A percentile compares a stretch with the other conserved stretches of the same genome.
Evolutionary conservation across 306 rosid species (phyloP).

Genomic region (Sophora flavescens): DNA sequence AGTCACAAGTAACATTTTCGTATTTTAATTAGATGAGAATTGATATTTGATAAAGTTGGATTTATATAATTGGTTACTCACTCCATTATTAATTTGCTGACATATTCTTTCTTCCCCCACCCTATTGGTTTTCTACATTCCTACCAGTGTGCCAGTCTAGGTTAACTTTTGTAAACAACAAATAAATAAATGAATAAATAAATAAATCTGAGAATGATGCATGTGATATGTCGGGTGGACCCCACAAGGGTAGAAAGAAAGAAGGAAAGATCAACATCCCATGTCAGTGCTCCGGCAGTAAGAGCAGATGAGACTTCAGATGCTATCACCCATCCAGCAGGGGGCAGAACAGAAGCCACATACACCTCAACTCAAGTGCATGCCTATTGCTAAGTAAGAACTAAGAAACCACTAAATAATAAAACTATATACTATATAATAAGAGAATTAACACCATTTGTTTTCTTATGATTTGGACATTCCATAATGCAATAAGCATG

Average conservation of each 20-base stretch:
- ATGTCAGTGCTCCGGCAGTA: constrained; percentile 47
- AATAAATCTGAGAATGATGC: constrained; percentile 41
- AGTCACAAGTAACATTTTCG: too few species aligned
- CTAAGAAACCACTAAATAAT: not conserved
- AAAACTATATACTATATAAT: not conserved
- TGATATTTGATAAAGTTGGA: constrained; percentile 8
- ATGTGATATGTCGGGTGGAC: constrained; percentile 67
- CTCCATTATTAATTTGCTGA: constrained; percentile 40
- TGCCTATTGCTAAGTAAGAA: too few species aligned
- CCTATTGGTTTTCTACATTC: constrained; percentile 38
- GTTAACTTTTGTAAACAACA: not conserved
- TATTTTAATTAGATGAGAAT: not conserved
- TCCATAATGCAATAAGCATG: constrained; percentile 50
- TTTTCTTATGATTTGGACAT: constrained; percentile 41
- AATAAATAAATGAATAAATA: not conserved
- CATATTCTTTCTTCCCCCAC: constrained; percentile 39
- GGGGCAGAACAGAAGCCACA: constrained; percentile 34
- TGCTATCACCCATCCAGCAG: constrained; percentile 42
- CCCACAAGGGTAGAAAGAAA: constrained; percentile 33
- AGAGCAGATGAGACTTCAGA: constrained; percentile 51
- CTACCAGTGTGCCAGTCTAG: not conserved
- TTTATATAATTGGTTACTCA: not conserved
- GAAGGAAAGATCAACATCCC: constrained; percentile 53
- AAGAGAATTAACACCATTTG: not conserved
- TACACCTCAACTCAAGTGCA: not conserved